Evolutionary conservation across 345 rosid species (phyloP), one percentile per base, ranked within the genome.

Genomic region (Erucastrum elatum): DNA sequence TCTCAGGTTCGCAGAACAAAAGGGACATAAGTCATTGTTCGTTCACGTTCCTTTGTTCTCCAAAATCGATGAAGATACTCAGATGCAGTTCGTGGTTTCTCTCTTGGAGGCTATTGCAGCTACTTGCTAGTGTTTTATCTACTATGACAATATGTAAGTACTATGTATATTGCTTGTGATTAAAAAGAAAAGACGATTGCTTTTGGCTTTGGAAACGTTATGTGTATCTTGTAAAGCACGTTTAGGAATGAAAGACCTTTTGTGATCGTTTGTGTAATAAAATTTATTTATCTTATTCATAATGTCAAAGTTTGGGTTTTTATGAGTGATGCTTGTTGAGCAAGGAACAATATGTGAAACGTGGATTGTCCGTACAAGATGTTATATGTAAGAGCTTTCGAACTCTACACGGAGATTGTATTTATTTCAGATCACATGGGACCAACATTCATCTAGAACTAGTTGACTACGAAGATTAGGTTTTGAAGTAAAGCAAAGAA

Each of bases 401-500:
- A 35, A 35, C 77, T 86, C 71, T 89, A 91, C 62, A 44, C 64
- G 27, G 82, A 87, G 76, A 85, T 93, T 21, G 21, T 21, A 21
- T n/a, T n/a, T n/a, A n/a, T n/a, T n/a, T n/a, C n/a, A n/a, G n/a
- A n/a, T n/a, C n/a, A n/a, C n/a, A n/a, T n/a, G n/a, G n/a, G n/a
- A n/a, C n/a, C 33, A 82, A 62, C 70, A 81, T 59, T 78, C 55
- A 85, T 83, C 35, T 84, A 75, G 85, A 82, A 74, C 85, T 33
- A 81, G 82, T 84, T 82, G 84, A 84, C 84, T 66, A 77, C 75
- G 64, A 66, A 62, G 70, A 74, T 72, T 76, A 75, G 83, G 88
- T 84, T 87, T 86, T 84, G 85, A 94, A 94, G 98, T 94, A 88
- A 93, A 95, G 98, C 98, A 88, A 92, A 82, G 86, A 84, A 84